Evolutionary conservation across 2,329 filamentous ascomycete genomes (phyloP).

Genomic region (Sporothrix luriei): DNA sequence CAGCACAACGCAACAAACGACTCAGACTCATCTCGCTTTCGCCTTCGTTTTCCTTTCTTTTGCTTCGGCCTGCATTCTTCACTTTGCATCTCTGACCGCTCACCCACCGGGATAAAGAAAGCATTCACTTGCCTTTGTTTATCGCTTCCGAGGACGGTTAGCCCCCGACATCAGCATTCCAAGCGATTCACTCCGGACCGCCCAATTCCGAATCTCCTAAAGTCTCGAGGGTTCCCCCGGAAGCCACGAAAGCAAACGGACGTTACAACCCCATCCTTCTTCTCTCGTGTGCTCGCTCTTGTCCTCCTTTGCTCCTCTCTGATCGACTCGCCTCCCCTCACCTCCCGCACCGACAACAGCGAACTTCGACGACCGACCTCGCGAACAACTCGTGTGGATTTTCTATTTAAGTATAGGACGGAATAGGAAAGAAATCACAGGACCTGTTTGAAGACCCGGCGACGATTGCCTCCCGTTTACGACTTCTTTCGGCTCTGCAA

Average conservation of each 20-base stretch:
- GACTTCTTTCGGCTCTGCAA: constrained; percentile 20
- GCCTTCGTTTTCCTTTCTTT: not conserved
- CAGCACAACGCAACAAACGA: not conserved
- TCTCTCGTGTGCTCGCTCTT: constrained; percentile 5
- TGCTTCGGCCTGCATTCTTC: constrained; percentile 16
- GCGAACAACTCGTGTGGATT: not conserved
- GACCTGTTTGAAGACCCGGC: not conserved
- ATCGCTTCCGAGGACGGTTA: constrained; percentile 26
- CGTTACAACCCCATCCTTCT: not conserved
- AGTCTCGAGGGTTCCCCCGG: constrained; percentile 8
- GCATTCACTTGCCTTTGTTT: constrained; percentile 36
- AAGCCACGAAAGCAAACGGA: constrained; percentile 20
- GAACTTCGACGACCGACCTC: not conserved
- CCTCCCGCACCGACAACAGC: not conserved
- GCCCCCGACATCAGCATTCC: constrained; percentile 3
- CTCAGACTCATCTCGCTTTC: not conserved
- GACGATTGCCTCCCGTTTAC: not conserved
- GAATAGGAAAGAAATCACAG: not conserved
- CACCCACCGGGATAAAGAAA: constrained; percentile 25
- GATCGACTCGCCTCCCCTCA: constrained; percentile 10
- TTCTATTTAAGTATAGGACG: not conserved
- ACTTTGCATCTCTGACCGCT: not conserved
- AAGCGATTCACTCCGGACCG: not conserved
- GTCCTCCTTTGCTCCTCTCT: constrained; percentile 12
- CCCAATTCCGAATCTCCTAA: constrained; percentile 4